phyloP scores from a whole-genome alignment of 1,139 yeast genomes.

The Geotrichum macrosporum region DNA sequence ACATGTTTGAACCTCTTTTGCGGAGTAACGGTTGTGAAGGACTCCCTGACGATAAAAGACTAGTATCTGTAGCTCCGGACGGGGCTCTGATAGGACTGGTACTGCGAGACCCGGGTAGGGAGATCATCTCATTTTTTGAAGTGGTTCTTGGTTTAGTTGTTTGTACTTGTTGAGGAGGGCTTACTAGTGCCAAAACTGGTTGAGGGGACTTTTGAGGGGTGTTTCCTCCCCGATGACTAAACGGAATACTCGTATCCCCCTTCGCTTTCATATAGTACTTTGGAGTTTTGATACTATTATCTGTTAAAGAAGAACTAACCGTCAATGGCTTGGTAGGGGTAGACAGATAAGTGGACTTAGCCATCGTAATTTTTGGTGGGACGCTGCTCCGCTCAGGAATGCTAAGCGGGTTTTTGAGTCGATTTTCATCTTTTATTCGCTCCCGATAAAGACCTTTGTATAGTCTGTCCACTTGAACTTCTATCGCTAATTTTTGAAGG shows the following conservation, averaged over 20 bases:
- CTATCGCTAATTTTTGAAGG: conserved; percentile 49
- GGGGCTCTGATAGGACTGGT: conserved; percentile 12
- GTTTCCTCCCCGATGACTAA: conserved; percentile 14
- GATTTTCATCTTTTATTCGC: conserved; percentile 16
- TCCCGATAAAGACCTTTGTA: conserved; percentile 40
- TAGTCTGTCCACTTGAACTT: conserved; percentile 60
- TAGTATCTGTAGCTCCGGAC: conserved; percentile 7
- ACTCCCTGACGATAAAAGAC: not conserved
- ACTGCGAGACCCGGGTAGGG: conserved; percentile 12
- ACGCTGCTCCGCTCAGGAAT: conserved; percentile 11
- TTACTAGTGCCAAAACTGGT: conserved; percentile 14
- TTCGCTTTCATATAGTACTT: conserved; percentile 20
- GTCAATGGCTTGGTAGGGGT: conserved; percentile 11
- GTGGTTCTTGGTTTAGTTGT: conserved; percentile 18
- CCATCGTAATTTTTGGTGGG: conserved; percentile 1
- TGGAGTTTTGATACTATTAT: conserved; percentile 6
- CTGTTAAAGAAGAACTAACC: conserved; percentile 1
- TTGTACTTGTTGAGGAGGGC: conserved; percentile 19
- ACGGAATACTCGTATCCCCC: conserved; percentile 17
- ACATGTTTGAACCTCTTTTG: conserved; percentile 9
- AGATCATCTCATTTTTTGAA: conserved; percentile 2
- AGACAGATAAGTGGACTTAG: not conserved
- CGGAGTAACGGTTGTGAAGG: conserved; percentile 3
- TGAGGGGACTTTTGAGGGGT: conserved; percentile 12
- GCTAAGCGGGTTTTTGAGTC: conserved; percentile 8